Base-by-base conservation (phyloP, 2,329 filamentous ascomycete genomes). In the Penicillium hordei region DNA sequence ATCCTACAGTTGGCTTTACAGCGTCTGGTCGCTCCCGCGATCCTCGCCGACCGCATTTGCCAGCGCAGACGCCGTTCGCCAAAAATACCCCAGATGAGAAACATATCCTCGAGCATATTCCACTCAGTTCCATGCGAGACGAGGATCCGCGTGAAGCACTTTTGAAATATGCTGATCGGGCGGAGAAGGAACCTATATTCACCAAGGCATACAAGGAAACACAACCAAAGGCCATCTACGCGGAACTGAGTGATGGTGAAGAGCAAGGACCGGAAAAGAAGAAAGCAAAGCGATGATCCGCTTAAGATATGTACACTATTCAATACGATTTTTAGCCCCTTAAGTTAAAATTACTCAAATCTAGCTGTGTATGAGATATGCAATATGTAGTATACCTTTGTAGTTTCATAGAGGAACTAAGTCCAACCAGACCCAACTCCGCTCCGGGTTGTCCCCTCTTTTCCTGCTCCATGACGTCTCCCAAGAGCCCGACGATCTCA, bases 111-210 rank as follows among this genome's bases (percentile, higher is more conserved):
- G 86, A 93, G 70, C 90, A 90, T 64, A 96, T 97, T 52, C 91
- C 93, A 29, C 82, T 97, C 13, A 93, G 91, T 61, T 88, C 86
- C 61, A 96, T 99, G 91, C 83, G 96, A 48, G 93, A 99, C 75
- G 94, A 99, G 74, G 94, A 99, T 78, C 94, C 94, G 0, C 82
- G 94, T 62, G 94, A 96, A 76, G 94, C 94, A 45, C 78, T 99
- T 70, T 78, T 99, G 59, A 97, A 95, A 78, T 99, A 97, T 80
- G 93, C 92, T 38, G 91, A 96, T 55, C 88, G 95, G 71, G 92
- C 93, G 13, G 87, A 96, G 76, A 93, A 91, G 72, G 93, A 97
- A 72, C 93, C 93, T 0, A 83, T 96, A 68, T 99, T 97, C 71
- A 99, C 94, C 31, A 91, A 90, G 65, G 94, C 93, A 17, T 99